Base-by-base conservation (phyloP, 2,329 filamentous ascomycete genomes). In the Fusarium nematophilum region DNA sequence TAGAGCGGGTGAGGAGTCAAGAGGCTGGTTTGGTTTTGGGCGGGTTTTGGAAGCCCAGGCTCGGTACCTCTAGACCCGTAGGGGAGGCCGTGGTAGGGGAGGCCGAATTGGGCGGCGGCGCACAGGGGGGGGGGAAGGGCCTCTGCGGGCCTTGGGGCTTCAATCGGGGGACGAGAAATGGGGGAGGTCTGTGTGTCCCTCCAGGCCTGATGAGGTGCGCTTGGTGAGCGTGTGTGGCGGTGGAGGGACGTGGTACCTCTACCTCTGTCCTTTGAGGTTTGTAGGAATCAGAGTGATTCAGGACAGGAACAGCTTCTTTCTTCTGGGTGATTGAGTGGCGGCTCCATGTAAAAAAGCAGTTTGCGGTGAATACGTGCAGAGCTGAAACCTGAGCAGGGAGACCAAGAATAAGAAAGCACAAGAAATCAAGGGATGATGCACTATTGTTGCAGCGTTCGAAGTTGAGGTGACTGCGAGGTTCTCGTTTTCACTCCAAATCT, bases 1-100 rank as follows among this genome's bases (percentile, higher is more conserved):
- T 51, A 38, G 26, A 27, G 46, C 27, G 38, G 33, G 38, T 49
- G 46, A 49, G 46, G 46, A 49, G 46, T n/a, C 34, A 64, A 64
- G 60, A 61, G 60, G 60, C 60, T 64, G 60, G 60, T 62, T 57
- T 64, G 56, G 60, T 61, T 63, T 64, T 64, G 64, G 60, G 60
- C 60, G 60, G 60, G 60, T 64, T 64, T 62, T 56, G 49, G 33
- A 62, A 63, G 57, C 42, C 59, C 59, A 60, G 50, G 49, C 53
- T 62, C 31, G 44, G 44, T 62, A 46, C 53, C 34, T 53, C 53
- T 25, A 45, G 42, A 59, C 42, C 49, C 57, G 34, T 40, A 48
- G 52, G 30, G n/a, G n/a, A n/a, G n/a, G n/a, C n/a, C n/a, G n/a
- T n/a, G 25, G 55, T 48, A 63, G 59, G 59, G 55, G 55, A 64